phyloP scores from a whole-genome alignment of 352 stramenopile species.

The Peronospora destructor region DNA sequence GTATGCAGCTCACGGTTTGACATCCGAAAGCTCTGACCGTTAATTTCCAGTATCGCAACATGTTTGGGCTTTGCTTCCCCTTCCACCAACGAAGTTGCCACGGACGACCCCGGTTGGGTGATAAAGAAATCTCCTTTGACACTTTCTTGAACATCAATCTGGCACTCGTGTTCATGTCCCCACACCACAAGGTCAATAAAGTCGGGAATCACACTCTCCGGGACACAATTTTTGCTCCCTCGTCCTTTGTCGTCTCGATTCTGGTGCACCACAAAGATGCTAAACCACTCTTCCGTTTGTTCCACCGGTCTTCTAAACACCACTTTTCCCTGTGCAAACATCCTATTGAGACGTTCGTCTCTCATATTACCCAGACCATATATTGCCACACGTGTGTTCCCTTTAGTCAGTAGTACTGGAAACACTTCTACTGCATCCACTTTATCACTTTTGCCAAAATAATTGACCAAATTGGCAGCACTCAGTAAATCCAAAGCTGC shows the following conservation, averaged over 20 bases:
- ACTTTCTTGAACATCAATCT: conserved; percentile 90
- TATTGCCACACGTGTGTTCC: conserved; percentile 90
- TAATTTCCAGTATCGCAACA: conserved; percentile 86
- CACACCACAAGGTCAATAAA: conserved; percentile 98
- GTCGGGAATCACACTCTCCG: conserved; percentile 96
- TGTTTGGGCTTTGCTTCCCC: conserved; percentile 84
- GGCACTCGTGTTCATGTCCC: conserved; percentile 98
- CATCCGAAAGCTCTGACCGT: conserved; percentile 86
- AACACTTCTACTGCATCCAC: conserved; percentile 94
- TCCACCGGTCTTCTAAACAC: conserved; percentile 87
- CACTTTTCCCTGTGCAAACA: conserved; percentile 95
- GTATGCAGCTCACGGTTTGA: conserved; percentile 75
- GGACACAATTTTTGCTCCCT: conserved; percentile 95
- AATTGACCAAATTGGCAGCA: conserved; percentile 96
- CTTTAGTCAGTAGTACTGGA: conserved; percentile 95
- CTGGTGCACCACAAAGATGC: conserved; percentile 98
- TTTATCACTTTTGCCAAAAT: conserved; percentile 92
- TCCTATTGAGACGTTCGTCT: conserved; percentile 96
- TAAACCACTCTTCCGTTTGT: conserved; percentile 89
- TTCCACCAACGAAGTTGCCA: conserved; percentile 92
- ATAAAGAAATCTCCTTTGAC: conserved; percentile 95
- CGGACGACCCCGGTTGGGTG: conserved; percentile 93
- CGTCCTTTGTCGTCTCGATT: conserved; percentile 92
- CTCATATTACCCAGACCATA: conserved; percentile 98
- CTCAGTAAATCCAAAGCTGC: conserved; percentile 94